Percentiles rank a stretch among this genome's conserved stretches.
phyloP scores from a whole-genome alignment of 305 asterid genomes.

The Petunia hybrid region DNA sequence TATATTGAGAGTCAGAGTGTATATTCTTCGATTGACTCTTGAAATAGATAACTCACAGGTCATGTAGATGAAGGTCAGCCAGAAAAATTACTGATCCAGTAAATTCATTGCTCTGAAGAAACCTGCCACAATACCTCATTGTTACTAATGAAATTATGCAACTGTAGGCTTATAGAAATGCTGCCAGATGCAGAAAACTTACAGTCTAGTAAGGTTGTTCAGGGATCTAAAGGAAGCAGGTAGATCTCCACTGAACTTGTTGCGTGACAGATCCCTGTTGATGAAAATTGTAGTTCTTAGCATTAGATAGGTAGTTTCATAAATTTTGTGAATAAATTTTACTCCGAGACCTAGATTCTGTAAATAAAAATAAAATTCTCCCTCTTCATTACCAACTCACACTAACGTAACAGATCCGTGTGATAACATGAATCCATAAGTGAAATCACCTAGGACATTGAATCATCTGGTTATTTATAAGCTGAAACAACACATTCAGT shows the following conservation, averaged over 20 bases:
- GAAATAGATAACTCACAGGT: constrained; percentile 62
- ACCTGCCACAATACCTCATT: constrained; percentile 55
- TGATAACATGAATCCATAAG: neutral
- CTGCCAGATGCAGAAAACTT: constrained; percentile 42
- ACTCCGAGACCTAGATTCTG: neutral
- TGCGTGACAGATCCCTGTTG: constrained; percentile 87
- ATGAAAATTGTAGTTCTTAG: constrained; percentile 39
- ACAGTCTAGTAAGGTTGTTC: constrained; percentile 71
- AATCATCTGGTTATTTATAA: too few relatives aligned
- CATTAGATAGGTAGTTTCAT: neutral
- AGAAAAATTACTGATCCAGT: constrained; percentile 84
- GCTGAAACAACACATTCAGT: too few relatives aligned
- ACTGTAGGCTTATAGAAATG: constrained; percentile 3
- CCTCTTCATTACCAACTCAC: neutral
- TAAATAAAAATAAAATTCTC: neutral
- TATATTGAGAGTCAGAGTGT: constrained; percentile 17
- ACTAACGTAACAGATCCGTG: neutral
- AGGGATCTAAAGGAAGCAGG: constrained; percentile 71
- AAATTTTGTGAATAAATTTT: neutral
- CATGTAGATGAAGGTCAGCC: constrained; percentile 70
- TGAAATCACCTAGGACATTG: too few relatives aligned
- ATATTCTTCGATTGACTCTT: neutral
- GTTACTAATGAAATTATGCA: constrained; percentile 14
- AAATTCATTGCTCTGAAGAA: constrained; percentile 73
- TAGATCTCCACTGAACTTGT: constrained; percentile 84